Conservation (phyloP, 179 eudicot genomes). For the Carnegiea gigantea region DNA sequence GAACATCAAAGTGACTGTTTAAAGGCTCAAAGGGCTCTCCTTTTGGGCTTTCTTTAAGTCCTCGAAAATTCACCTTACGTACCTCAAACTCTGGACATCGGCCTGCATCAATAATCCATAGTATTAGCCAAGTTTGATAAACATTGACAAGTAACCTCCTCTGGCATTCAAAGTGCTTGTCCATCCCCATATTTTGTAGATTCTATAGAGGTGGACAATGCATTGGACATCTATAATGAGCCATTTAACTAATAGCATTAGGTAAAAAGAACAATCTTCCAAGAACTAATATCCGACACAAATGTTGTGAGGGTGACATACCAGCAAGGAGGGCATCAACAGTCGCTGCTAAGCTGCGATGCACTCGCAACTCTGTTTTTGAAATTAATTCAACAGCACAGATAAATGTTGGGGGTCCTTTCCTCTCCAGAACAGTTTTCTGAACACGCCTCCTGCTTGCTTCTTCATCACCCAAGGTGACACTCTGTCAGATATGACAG, state of each 20-base stretch:
- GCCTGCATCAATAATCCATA: constrained; percentile 49
- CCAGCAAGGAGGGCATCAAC: constrained; percentile 94
- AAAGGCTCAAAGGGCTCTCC: constrained; percentile 27
- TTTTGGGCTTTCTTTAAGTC: constrained; percentile 30
- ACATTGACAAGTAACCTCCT: not conserved
- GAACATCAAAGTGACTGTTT: constrained; percentile 30
- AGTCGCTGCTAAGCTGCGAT: constrained; percentile 72
- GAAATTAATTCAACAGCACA: constrained; percentile 87
- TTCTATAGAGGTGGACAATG: not conserved
- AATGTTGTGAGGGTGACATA: constrained; percentile 20
- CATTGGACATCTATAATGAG: not conserved
- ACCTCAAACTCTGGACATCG: constrained; percentile 75
- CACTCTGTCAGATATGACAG: constrained; percentile 56
- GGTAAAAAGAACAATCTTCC: not conserved
- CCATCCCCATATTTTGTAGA: not conserved
- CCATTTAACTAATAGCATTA: constrained; percentile 9
- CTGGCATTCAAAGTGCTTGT: not conserved
- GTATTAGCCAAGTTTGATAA: constrained; percentile 18
- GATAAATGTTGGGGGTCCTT: constrained; percentile 87
- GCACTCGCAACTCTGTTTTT: constrained; percentile 73
- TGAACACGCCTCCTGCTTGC: constrained; percentile 94
- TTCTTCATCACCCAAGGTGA: constrained; percentile 97
- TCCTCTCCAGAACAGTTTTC: constrained; percentile 82
- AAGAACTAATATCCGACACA: not conserved
- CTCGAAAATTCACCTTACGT: constrained; percentile 56